Conservation (phyloP, 345 rosid genomes). For the Lumnitzera littorea region DNA sequence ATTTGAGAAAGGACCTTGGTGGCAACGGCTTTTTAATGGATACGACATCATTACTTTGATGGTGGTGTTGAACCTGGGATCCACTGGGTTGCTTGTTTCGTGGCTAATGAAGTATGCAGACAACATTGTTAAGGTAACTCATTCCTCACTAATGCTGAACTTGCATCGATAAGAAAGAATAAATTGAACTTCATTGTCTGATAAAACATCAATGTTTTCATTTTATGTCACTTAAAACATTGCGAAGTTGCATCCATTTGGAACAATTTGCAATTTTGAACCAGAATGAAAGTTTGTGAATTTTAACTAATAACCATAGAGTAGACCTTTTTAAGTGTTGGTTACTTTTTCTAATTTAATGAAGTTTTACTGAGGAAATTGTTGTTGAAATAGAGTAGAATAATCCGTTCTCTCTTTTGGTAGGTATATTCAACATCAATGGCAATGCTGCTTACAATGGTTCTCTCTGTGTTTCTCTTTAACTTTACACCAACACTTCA, state of each 20-base stretch:
- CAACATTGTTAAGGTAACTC: slow-evolving; percentile 81
- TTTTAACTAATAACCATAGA: too few species aligned
- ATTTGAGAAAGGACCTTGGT: slow-evolving; percentile 86
- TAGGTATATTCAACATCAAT: slow-evolving; percentile 85
- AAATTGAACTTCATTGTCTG: too few species aligned
- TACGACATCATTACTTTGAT: slow-evolving; percentile 69
- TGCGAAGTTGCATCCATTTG: too few species aligned
- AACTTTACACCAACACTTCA: slow-evolving; percentile 66
- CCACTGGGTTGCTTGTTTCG: slow-evolving; percentile 77
- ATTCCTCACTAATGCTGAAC: slow-evolving; percentile 3
- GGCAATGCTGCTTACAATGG: slow-evolving; percentile 86
- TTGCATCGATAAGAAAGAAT: not conserved
- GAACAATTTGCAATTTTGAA: too few species aligned
- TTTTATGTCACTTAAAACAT: too few species aligned
- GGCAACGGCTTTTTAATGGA: slow-evolving; percentile 82
- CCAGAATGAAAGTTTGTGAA: not conserved
- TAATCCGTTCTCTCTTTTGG: slow-evolving; percentile 5
- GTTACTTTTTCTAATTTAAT: not conserved
- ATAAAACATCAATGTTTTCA: too few species aligned
- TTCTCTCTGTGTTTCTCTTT: slow-evolving; percentile 64
- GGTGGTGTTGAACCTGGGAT: slow-evolving; percentile 81
- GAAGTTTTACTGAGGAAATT: too few species aligned
- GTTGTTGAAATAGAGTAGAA: too few species aligned
- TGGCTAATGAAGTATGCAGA: slow-evolving; percentile 93
- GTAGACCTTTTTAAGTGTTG: slow-evolving; percentile 2